These are phyloP conservation scores for Sphaerostilbella broomeana DNA, from an alignment of 2,329 filamentous ascomycete genomes.

Conservation along the genomic window DNA sequence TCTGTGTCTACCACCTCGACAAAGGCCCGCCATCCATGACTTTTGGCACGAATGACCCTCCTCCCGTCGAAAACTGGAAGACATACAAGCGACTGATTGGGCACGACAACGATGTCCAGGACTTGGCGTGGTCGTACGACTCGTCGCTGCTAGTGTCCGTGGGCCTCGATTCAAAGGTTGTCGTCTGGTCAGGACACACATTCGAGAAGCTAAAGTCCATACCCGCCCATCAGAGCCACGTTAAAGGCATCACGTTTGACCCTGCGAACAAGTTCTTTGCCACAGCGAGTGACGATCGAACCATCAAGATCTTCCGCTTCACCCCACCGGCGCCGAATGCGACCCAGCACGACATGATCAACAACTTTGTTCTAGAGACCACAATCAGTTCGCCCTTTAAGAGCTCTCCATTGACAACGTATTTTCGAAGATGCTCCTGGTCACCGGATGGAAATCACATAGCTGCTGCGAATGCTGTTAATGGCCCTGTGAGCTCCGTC, in stretches of 20 bases:
- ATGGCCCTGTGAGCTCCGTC: constrained; percentile 93
- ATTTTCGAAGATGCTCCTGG: constrained; percentile 95
- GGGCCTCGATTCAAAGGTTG: constrained; percentile 93
- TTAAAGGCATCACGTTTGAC: constrained; percentile 98
- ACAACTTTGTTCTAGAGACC: constrained; percentile 93
- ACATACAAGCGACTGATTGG: constrained; percentile 88
- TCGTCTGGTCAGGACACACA: constrained; percentile 95
- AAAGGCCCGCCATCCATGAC: constrained; percentile 70
- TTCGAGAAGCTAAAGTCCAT: constrained; percentile 97
- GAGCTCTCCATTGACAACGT: constrained; percentile 89
- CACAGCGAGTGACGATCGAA: constrained; percentile 92
- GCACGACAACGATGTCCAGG: constrained; percentile 97
- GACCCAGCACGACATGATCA: constrained; percentile 88
- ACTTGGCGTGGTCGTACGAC: constrained; percentile 93
- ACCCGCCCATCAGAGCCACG: constrained; percentile 89
- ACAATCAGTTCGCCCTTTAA: constrained; percentile 83
- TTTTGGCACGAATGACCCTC: constrained; percentile 85
- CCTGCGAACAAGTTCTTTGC: constrained; percentile 99
- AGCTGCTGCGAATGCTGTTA: constrained; percentile 92
- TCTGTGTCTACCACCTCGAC: constrained; percentile 92
- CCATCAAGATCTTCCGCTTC: constrained; percentile 94
- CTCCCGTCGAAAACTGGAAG: constrained; percentile 96
- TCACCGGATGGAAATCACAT: constrained; percentile 96
- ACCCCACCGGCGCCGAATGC: constrained; percentile 86
- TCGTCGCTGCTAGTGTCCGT: constrained; percentile 94